phyloP scores from a whole-genome alignment of 495 filamentous ascomycete genomes.

The Corynascus novoguineensis region DNA sequence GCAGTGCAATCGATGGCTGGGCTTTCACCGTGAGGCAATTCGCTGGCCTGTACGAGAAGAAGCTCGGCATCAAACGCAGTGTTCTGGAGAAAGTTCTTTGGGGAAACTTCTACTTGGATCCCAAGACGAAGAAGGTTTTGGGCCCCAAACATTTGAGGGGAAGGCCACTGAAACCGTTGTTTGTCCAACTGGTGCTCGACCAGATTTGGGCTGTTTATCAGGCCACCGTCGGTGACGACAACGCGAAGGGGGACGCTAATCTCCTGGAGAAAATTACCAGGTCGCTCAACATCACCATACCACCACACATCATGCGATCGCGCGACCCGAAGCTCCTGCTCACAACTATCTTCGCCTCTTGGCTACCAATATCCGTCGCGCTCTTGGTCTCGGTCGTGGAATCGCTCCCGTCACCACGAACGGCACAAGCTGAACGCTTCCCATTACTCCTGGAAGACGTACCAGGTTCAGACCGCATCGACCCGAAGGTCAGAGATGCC shows the following conservation, averaged over 20 bases:
- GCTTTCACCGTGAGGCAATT: constrained; percentile 96
- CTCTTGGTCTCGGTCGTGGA: constrained; percentile 89
- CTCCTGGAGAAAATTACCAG: constrained; percentile 93
- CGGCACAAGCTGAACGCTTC: constrained; percentile 77
- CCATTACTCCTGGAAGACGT: constrained; percentile 74
- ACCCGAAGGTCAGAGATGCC: constrained; percentile 62
- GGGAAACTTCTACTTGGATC: constrained; percentile 95
- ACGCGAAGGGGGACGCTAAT: constrained; percentile 75
- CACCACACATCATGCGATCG: constrained; percentile 76
- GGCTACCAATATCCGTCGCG: constrained; percentile 91
- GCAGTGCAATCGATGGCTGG: constrained; percentile 96
- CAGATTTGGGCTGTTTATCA: constrained; percentile 97
- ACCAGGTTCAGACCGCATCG: constrained; percentile 66
- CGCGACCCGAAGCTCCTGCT: constrained; percentile 78
- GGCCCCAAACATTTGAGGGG: constrained; percentile 91
- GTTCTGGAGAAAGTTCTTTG: constrained; percentile 91
- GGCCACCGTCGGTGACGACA: constrained; percentile 75
- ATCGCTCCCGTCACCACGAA: constrained; percentile 77
- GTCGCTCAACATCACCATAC: constrained; percentile 76
- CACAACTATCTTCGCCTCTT: constrained; percentile 77
- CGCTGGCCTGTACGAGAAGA: constrained; percentile 89
- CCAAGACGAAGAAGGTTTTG: constrained; percentile 91
- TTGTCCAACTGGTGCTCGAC: constrained; percentile 93
- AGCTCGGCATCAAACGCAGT: constrained; percentile 89
- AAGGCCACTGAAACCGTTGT: constrained; percentile 86